These are phyloP conservation scores for Rhodamnia argentea DNA, from an alignment of 345 rosid species.

Conservation along the genomic window DNA sequence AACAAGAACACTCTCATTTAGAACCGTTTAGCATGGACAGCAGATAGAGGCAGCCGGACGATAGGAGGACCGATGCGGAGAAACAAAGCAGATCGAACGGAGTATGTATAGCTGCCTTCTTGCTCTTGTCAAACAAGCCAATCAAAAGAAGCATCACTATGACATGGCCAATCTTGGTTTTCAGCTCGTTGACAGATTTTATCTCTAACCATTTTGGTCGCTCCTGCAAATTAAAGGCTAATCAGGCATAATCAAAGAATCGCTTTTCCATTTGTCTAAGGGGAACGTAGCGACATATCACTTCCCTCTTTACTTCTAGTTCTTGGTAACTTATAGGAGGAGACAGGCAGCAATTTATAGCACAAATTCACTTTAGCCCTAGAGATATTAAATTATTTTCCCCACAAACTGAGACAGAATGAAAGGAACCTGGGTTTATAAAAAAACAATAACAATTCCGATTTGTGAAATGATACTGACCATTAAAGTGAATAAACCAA, in stretches of 20 bases:
- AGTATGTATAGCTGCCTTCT: slow-evolving; percentile 51
- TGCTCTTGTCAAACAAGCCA: slow-evolving; percentile 82
- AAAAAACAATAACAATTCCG: neutral
- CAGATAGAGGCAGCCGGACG: slow-evolving; percentile 73
- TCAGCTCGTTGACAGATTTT: slow-evolving; percentile 67
- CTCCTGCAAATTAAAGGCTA: slow-evolving; percentile 26
- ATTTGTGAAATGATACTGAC: slow-evolving; percentile 12
- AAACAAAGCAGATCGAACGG: slow-evolving; percentile 75
- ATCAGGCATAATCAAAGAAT: neutral
- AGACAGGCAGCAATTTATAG: neutral
- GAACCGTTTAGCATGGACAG: slow-evolving; percentile 60
- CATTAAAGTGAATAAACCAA: slow-evolving; percentile 68
- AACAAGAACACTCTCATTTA: slow-evolving; percentile 7
- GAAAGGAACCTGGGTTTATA: neutral
- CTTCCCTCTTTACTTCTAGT: neutral
- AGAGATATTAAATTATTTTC: neutral
- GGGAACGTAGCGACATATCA: neutral
- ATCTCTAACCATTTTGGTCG: slow-evolving; percentile 83
- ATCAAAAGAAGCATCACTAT: slow-evolving; percentile 92
- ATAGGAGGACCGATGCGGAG: slow-evolving; percentile 65
- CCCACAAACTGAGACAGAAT: neutral
- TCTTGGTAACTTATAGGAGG: neutral
- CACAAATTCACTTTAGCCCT: neutral
- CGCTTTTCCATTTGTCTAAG: neutral
- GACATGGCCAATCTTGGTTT: slow-evolving; percentile 87